Base-by-base conservation (phyloP, 495 filamentous ascomycete genomes). In the Mytilinidion resinicola region DNA sequence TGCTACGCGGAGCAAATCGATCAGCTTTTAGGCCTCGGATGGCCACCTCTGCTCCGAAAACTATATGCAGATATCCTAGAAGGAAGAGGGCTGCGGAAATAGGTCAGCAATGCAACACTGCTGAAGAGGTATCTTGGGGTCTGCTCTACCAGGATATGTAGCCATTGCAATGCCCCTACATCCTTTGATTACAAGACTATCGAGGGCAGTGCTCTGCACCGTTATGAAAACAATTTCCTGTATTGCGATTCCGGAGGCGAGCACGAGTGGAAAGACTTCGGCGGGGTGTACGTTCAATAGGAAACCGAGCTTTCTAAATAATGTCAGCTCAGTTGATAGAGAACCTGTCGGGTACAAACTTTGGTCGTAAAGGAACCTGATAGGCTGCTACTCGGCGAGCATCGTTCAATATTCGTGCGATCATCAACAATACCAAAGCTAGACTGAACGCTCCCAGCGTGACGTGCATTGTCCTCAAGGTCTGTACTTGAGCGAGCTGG, bases 181-280 rank as follows among this genome's bases (percentile, higher is more conserved):
- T 25, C 56, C 50, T 7, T 48, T 51, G 25, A 66, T 59, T 49
- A 61, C 57, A 30, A 66, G 38, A 53, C 51, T 63, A 62, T 54
- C 36, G 35, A 68, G 57, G 34, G 63, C 56, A 51, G 60, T 62
- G 55, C 56, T 61, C 62, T 68, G 66, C 47, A 64, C 58, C 50
- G 63, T 53, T 51, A 68, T 57, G 44, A 68, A 66, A 12, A 68
- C 47, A 37, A 64, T 55, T 39, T 66, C 55, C 57, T 68, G 66
- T 57, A 68, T 56, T 37, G 51, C 60, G 21, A 57, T 51, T 57
- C 63, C 54, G 50, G 58, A 61, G 55, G 60, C 59, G 41, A 68
- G 60, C 43, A 63, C 60, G 38, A 68, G 66, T 50, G 63, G 63
- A 53, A 68, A 63, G 17, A 50, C 55, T 57, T 66, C 66, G 34